A percentile compares a stretch with the other conserved stretches of the same genome.
These are phyloP conservation scores for Physcia stellaris DNA, from an alignment of 495 filamentous ascomycete species.

Conservation along the genomic window DNA sequence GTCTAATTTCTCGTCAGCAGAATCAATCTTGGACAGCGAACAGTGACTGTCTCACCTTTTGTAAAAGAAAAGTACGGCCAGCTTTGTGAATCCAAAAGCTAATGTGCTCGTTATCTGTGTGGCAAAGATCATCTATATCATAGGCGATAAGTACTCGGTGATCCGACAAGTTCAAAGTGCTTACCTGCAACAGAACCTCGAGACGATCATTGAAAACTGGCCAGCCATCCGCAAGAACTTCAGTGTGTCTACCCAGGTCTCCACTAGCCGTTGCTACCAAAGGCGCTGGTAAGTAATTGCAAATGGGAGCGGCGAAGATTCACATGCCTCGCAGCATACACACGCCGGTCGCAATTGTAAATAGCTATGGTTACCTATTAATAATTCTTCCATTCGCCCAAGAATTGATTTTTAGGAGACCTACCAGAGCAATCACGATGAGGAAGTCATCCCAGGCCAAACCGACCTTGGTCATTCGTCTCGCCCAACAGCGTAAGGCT, in stretches of 20 bases:
- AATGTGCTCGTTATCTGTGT: slow-evolving; percentile 6
- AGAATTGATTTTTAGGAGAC: too few species aligned
- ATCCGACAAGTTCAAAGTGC: neutral
- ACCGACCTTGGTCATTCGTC: too few species aligned
- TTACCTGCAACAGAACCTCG: slow-evolving; percentile 1
- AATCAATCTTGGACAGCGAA: neutral
- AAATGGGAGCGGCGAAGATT: too few species aligned
- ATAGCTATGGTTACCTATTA: too few species aligned
- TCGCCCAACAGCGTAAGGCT: too few species aligned
- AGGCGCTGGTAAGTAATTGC: too few species aligned
- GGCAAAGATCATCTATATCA: slow-evolving; percentile 1
- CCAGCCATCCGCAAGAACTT: slow-evolving; percentile 1
- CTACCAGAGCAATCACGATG: too few species aligned
- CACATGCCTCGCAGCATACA: too few species aligned
- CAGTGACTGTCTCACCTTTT: neutral
- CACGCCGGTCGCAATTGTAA: too few species aligned
- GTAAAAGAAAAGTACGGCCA: slow-evolving; percentile 4
- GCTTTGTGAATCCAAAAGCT: slow-evolving; percentile 6
- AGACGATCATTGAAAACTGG: slow-evolving; percentile 1
- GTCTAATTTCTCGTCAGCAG: neutral
- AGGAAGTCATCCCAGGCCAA: too few species aligned
- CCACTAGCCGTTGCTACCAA: slow-evolving; percentile 1
- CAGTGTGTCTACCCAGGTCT: slow-evolving; percentile 3
- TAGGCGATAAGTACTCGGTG: neutral
- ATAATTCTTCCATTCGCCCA: too few species aligned